These are phyloP conservation scores for Claviceps quebecensis DNA, from an alignment of 2,329 filamentous ascomycete species.

Conservation along the genomic window DNA sequence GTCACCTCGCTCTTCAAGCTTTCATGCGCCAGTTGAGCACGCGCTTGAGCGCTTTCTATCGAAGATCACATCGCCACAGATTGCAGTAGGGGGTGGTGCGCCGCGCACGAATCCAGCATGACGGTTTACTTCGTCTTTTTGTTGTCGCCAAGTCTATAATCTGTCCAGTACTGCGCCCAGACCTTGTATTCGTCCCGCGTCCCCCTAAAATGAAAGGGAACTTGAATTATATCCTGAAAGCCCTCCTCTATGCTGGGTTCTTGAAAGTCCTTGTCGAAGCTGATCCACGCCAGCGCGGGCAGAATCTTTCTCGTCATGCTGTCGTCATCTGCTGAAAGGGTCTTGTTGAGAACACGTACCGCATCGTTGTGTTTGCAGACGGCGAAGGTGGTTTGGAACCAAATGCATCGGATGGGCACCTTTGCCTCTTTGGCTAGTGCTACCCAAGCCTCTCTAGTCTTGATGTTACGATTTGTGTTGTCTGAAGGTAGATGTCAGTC, in stretches of 20 bases:
- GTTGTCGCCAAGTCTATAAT: constrained; percentile 6
- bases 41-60: not conserved
- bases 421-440: constrained; percentile 54
- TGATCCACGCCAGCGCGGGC: constrained; percentile 66
- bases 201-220: constrained; percentile 67
- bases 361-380: constrained; percentile 78
- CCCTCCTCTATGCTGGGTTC: constrained; percentile 63
- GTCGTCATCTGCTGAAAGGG: constrained; percentile 67
- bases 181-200: constrained; percentile 50
- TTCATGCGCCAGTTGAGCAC: not conserved
- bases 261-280: constrained; percentile 59
- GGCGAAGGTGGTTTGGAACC: constrained; percentile 59
- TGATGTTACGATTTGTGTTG: constrained; percentile 83
- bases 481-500: constrained; percentile 36
- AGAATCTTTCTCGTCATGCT: constrained; percentile 48
- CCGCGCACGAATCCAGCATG: not conserved
- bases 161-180: constrained; percentile 72
- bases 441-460: constrained; percentile 67
- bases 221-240: constrained; percentile 62
- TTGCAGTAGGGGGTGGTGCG: not conserved
- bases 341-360: constrained; percentile 55
- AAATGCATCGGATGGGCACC: constrained; percentile 71
- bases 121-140: not conserved
- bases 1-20: too few species aligned
- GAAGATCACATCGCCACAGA: not conserved